These are phyloP conservation scores for Spatholobus suberectus DNA, from an alignment of 306 rosid genomes.

Conservation along the genomic window DNA sequence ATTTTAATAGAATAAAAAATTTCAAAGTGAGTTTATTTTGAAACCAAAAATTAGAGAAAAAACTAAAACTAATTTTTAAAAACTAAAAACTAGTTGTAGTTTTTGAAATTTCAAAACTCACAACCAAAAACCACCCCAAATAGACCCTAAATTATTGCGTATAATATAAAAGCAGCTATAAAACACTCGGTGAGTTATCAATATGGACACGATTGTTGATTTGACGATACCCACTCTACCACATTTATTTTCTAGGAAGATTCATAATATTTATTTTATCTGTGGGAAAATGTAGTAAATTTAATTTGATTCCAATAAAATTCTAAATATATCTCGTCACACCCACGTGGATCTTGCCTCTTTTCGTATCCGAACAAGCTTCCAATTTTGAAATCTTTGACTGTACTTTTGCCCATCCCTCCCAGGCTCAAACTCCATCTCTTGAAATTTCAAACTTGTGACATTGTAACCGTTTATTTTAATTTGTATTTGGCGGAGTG, in stretches of 20 bases:
- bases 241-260: slow-evolving; percentile 37
- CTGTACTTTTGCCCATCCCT: slow-evolving; percentile 50
- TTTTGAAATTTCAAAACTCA: no score
- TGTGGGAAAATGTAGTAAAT: slow-evolving; percentile 10
- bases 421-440: background rate
- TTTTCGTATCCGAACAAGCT: slow-evolving; percentile 48
- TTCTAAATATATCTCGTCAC: background rate
- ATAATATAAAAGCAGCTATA: slow-evolving; percentile 36
- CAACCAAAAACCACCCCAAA: no score
- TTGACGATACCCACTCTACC: background rate
- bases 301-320: slow-evolving; percentile 34
- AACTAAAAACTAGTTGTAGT: no score
- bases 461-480: background rate
- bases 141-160: no score
- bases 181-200: slow-evolving; percentile 32
- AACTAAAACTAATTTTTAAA: no score
- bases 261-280: slow-evolving; percentile 11
- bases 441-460: background rate
- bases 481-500: no score
- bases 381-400: slow-evolving; percentile 42
- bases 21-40: no score
- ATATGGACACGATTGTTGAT: slow-evolving; percentile 42
- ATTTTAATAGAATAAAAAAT: no score
- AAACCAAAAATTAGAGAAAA: no score
- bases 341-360: slow-evolving; percentile 66